Percentiles rank a stretch among this genome's conserved stretches.
These are phyloP conservation scores for Cucurbita moschata DNA, from an alignment of 306 rosid genomes.

Conservation along the genomic window DNA sequence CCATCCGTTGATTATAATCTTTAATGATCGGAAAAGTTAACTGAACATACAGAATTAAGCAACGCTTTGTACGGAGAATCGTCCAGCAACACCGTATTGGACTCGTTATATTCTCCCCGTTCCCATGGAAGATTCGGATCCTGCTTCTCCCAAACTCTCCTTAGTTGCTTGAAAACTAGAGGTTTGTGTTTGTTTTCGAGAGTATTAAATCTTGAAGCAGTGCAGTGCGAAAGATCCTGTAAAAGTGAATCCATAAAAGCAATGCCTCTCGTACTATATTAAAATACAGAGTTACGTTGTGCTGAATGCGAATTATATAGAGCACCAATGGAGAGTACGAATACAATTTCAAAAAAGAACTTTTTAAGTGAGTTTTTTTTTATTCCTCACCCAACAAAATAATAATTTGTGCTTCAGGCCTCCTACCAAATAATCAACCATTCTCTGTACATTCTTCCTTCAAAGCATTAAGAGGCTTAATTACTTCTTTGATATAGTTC, in stretches of 20 bases:
- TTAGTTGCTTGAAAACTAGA: slow-evolving; percentile 66
- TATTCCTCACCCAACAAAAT: slow-evolving; percentile 65
- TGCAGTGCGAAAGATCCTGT: slow-evolving; percentile 54
- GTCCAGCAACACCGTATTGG: slow-evolving; percentile 68
- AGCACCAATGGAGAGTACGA: background rate
- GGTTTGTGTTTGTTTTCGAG: slow-evolving; percentile 44
- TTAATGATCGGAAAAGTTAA: background rate
- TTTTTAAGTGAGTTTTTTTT: background rate
- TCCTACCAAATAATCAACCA: slow-evolving; percentile 45
- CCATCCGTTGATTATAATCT: background rate
- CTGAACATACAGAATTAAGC: slow-evolving; percentile 54
- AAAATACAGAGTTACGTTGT: background rate
- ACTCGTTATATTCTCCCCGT: slow-evolving; percentile 45
- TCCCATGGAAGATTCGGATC: slow-evolving; percentile 71
- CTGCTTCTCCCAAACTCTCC: slow-evolving; percentile 63
- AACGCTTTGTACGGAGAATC: slow-evolving; percentile 86
- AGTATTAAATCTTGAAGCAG: slow-evolving; percentile 38
- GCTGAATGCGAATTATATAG: background rate
- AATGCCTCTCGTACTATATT: background rate
- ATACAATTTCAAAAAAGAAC: background rate
- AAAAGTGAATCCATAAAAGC: background rate
- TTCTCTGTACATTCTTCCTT: slow-evolving; percentile 37
- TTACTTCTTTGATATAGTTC: slow-evolving; percentile 1
- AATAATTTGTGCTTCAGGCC: slow-evolving; percentile 44
- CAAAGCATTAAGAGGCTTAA: slow-evolving; percentile 12